Evolutionary conservation across 257 asterid genomes (phyloP).

Genomic region (Nicotiana obtusifolia): DNA sequence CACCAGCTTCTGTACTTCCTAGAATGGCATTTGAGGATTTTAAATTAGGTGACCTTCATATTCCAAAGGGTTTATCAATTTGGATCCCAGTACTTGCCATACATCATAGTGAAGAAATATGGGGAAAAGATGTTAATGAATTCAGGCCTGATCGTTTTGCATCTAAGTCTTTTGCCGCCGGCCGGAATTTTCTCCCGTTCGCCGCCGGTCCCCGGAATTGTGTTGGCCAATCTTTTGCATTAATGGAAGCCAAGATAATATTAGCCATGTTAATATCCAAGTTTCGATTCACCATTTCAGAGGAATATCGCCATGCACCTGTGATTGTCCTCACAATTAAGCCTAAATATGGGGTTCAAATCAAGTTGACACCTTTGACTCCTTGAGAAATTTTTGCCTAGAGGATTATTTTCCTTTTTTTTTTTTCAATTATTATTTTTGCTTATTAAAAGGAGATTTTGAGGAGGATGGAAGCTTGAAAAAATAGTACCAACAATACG

Average conservation of each 20-base stretch:
- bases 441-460: background rate
- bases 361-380: conserved; percentile 46
- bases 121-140: conserved; percentile 88
- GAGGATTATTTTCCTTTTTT: background rate
- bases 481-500: background rate
- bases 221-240: conserved; percentile 76
- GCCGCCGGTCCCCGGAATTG: conserved; percentile 95
- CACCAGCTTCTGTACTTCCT: conserved; percentile 82
- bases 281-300: conserved; percentile 57
- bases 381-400: conserved; percentile 6
- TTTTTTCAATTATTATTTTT: background rate
- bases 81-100: conserved; percentile 93
- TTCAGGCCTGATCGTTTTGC: conserved; percentile 70
- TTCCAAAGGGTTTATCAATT: conserved; percentile 83
- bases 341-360: conserved; percentile 89
- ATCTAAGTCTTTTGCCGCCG: conserved; percentile 35
- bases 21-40: conserved; percentile 94
- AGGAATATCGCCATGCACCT: conserved; percentile 85
- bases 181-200: conserved; percentile 75
- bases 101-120: conserved; percentile 67
- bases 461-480: background rate
- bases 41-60: conserved; percentile 62
- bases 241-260: conserved; percentile 92
- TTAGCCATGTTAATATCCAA: conserved; percentile 78
- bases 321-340: conserved; percentile 65